These are phyloP conservation scores for Crinitomyces ghanaensis DNA, from an alignment of 805 yeast genomes.

Conservation along the genomic window DNA sequence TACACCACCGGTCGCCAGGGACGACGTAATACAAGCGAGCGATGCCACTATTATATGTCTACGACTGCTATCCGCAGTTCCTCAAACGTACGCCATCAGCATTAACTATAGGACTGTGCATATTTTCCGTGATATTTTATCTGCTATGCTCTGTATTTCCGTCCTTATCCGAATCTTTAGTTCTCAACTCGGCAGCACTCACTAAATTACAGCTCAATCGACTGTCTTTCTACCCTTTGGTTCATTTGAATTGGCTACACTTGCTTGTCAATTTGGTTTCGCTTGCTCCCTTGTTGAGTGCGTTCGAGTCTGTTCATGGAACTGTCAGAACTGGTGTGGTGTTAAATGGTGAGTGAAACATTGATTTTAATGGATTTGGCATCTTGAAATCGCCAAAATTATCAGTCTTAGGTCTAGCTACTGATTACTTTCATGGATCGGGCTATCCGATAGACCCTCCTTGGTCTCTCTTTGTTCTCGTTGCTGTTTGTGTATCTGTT, in stretches of 20 bases:
- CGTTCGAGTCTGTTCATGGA: conserved; percentile 64
- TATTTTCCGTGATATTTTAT: conserved; percentile 13
- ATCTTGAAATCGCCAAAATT: too few species aligned
- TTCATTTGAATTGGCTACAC: conserved; percentile 53
- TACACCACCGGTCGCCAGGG: too few species aligned
- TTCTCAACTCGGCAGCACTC: conserved; percentile 47
- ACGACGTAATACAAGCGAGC: too few species aligned
- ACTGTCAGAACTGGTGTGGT: conserved; percentile 79
- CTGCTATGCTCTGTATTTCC: conserved; percentile 9
- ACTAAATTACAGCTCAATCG: conserved; percentile 40
- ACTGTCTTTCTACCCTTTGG: conserved; percentile 62
- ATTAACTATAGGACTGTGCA: conserved; percentile 15
- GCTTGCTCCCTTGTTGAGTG: conserved; percentile 46
- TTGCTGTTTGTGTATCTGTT: background rate
- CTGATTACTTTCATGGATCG: background rate
- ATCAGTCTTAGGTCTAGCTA: conserved; percentile 1
- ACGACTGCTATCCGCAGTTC: too few species aligned
- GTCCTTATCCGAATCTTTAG: conserved; percentile 29
- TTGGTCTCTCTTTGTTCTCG: too few species aligned
- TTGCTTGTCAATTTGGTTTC: conserved; percentile 47
- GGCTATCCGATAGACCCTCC: background rate
- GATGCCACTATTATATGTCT: too few species aligned
- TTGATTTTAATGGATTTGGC: background rate
- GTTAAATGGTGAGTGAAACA: conserved; percentile 34
- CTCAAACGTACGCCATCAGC: conserved; percentile 22